Percentiles rank a stretch among this genome's conserved stretches.
phyloP scores from a whole-genome alignment of 257 asterid genomes.

The Penstemon eatonii region DNA sequence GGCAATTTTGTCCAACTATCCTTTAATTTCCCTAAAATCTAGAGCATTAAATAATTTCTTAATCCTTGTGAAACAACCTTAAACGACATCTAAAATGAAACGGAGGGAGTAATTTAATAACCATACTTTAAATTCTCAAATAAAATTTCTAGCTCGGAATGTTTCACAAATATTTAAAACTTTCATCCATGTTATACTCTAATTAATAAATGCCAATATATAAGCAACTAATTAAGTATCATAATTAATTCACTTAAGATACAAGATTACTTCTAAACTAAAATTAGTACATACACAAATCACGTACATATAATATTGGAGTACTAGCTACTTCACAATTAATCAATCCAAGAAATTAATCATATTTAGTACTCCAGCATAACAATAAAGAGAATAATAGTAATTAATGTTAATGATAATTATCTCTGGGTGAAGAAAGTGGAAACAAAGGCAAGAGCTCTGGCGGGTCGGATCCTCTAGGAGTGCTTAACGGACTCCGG shows the following conservation, averaged over 20 bases:
- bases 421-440: conserved; percentile 46
- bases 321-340: background rate
- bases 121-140: no score
- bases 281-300: background rate
- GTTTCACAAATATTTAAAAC: no score
- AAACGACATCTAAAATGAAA: no score
- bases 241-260: background rate
- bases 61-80: no score
- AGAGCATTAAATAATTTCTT: no score
- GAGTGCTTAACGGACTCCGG: conserved; percentile 64
- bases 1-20: no score
- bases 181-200: no score
- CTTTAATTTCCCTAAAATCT: no score
- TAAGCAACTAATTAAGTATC: background rate
- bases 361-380: background rate
- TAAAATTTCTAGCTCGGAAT: no score
- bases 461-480: conserved; percentile 71
- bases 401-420: background rate
- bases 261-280: background rate
- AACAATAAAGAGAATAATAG: background rate
- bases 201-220: no score
- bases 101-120: no score
- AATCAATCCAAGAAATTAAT: conserved; percentile 6
- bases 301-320: no score
- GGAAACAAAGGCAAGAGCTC: conserved; percentile 84